phyloP scores from a whole-genome alignment of 805 yeast genomes.

The Zygosaccharomyces rouxii region DNA sequence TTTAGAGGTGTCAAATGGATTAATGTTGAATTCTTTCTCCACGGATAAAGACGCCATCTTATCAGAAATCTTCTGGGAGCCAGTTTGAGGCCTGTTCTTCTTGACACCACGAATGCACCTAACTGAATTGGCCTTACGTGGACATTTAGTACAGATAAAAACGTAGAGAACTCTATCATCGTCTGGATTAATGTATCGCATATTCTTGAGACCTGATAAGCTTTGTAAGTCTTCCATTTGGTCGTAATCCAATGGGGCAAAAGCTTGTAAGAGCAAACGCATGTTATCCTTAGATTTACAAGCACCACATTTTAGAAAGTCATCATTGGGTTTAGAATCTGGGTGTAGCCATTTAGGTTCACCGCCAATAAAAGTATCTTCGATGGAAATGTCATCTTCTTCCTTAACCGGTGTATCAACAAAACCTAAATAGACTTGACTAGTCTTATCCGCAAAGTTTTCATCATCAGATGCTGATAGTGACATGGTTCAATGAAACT shows the following conservation, averaged over 20 bases:
- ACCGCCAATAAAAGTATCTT: constrained; percentile 83
- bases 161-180: constrained; percentile 82
- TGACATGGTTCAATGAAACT: not conserved
- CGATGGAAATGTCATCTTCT: constrained; percentile 42
- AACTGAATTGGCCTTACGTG: constrained; percentile 63
- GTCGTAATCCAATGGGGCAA: constrained; percentile 61
- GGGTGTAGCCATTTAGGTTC: constrained; percentile 65
- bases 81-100: constrained; percentile 48
- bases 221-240: constrained; percentile 23
- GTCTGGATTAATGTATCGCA: constrained; percentile 39
- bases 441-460: constrained; percentile 15
- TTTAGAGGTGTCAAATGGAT: constrained; percentile 31
- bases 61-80: constrained; percentile 41
- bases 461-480: constrained; percentile 24
- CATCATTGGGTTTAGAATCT: constrained; percentile 51
- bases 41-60: constrained; percentile 39
- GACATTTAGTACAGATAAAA: constrained; percentile 72
- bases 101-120: constrained; percentile 73
- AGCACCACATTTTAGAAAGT: constrained; percentile 55
- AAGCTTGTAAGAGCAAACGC: constrained; percentile 73
- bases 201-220: constrained; percentile 9
- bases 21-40: constrained; percentile 40
- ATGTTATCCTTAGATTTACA: constrained; percentile 50
- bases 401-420: constrained; percentile 56
- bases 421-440: constrained; percentile 55